Conservation (phyloP, 257 asterid species). For the Petrea volubilis region DNA sequence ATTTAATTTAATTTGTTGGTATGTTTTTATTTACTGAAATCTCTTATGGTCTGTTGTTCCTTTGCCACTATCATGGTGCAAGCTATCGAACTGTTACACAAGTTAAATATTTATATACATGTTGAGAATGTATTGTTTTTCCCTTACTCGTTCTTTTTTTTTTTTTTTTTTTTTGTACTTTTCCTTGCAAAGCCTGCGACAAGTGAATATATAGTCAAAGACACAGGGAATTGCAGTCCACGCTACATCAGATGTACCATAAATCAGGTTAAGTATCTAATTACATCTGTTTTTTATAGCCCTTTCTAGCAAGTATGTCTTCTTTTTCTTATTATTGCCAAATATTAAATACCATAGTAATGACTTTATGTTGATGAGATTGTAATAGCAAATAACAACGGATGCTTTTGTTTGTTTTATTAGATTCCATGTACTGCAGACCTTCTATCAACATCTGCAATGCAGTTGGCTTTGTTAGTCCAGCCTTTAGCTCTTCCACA, state of each 20-base stretch:
- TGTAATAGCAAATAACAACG: conserved; percentile 27
- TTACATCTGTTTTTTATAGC: conserved; percentile 11
- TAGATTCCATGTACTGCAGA: conserved; percentile 97
- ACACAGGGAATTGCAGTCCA: conserved; percentile 98
- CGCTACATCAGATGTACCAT: conserved; percentile 96
- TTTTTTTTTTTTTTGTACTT: conserved; percentile 18
- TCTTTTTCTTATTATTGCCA: not conserved
- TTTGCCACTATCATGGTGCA: conserved; percentile 12
- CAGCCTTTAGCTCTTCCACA: conserved; percentile 98
- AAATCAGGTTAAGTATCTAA: conserved; percentile 67
- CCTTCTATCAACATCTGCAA: conserved; percentile 90
- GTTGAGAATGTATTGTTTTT: not conserved
- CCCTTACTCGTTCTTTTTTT: too few species aligned
- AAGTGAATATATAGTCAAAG: conserved; percentile 88
- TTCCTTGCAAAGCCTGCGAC: conserved; percentile 81
- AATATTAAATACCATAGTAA: not conserved
- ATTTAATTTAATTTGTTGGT: not conserved
- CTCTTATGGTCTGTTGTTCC: conserved; percentile 14
- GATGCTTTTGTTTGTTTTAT: conserved; percentile 26
- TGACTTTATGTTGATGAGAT: conserved; percentile 14
- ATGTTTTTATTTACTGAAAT: not conserved
- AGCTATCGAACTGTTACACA: conserved; percentile 19
- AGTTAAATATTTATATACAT: conserved; percentile 9
- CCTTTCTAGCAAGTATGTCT: not conserved
- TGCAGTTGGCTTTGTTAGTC: conserved; percentile 94